Conservation (phyloP, 331 rosid species). For the Saraca asoca region DNA sequence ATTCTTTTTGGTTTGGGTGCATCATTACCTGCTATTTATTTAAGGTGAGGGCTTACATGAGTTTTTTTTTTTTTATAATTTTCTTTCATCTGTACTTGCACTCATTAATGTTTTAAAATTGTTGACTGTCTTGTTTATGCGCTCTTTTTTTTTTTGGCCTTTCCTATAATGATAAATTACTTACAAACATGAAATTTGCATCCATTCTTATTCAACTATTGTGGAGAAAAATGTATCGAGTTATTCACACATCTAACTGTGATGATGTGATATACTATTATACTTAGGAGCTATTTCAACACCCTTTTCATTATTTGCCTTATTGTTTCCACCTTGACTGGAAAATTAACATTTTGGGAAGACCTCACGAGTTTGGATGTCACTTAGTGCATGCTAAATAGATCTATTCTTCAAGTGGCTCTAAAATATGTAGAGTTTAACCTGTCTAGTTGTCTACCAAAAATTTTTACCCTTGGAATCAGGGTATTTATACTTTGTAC, state of each 20-base stretch:
- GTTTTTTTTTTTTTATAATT: neutral
- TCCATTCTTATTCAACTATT: neutral
- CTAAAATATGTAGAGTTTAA: constrained; percentile 48
- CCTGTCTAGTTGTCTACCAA: constrained; percentile 47
- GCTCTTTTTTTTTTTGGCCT: neutral
- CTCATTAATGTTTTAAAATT: neutral
- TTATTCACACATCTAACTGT: constrained; percentile 3
- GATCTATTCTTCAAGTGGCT: constrained; percentile 59
- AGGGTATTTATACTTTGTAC: constrained; percentile 50
- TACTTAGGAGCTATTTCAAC: constrained; percentile 16
- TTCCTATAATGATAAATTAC: neutral
- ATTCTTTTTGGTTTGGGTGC: constrained; percentile 98
- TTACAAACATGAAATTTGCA: neutral
- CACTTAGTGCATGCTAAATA: constrained; percentile 77
- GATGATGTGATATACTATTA: constrained; percentile 4
- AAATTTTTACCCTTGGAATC: constrained; percentile 66
- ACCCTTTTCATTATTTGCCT: constrained; percentile 26
- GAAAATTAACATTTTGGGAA: constrained; percentile 82
- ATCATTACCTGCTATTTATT: neutral
- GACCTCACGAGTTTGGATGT: constrained; percentile 86
- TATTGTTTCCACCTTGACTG: constrained; percentile 56
- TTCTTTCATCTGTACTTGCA: neutral
- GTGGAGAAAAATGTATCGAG: neutral
- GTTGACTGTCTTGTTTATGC: neutral
- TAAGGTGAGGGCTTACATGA: neutral